Conservation (phyloP, 805 yeast species). For the Tetrapisispora nanseiensis region DNA sequence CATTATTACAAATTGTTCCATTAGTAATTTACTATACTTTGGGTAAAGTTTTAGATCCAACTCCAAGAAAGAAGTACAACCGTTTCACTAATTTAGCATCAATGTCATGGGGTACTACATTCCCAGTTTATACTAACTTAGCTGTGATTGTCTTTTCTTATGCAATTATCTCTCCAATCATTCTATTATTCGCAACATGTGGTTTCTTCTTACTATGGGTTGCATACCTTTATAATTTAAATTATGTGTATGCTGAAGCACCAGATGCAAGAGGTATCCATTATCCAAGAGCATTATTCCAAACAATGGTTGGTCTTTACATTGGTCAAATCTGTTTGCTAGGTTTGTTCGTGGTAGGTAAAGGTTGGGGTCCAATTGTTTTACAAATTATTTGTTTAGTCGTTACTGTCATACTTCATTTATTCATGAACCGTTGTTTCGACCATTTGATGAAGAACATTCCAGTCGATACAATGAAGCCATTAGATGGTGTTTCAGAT, state of each 20-base stretch:
- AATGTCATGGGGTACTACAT: conserved; percentile 63
- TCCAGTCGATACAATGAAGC: conserved; percentile 67
- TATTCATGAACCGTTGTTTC: conserved; percentile 56
- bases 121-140: conserved; percentile 66
- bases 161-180: conserved; percentile 71
- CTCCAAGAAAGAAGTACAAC: conserved; percentile 57
- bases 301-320: conserved; percentile 80
- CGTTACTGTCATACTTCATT: conserved; percentile 59
- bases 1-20: conserved; percentile 51
- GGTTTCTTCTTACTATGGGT: conserved; percentile 67
- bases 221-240: conserved; percentile 68
- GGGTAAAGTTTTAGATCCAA: conserved; percentile 47
- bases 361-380: conserved; percentile 91
- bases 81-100: conserved; percentile 47
- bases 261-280: conserved; percentile 71
- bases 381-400: conserved; percentile 58
- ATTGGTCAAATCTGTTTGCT: conserved; percentile 78
- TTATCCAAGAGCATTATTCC: conserved; percentile 84
- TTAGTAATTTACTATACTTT: conserved; percentile 50
- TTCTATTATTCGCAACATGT: conserved; percentile 59
- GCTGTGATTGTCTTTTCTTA: conserved; percentile 61
- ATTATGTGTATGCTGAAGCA: conserved; percentile 57
- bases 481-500: conserved; percentile 58
- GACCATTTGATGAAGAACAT: conserved; percentile 46
- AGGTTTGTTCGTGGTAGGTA: conserved; percentile 81